Conservation (phyloP, 1,284 basidiomycete genomes). For the Rhizoctonia solani region DNA sequence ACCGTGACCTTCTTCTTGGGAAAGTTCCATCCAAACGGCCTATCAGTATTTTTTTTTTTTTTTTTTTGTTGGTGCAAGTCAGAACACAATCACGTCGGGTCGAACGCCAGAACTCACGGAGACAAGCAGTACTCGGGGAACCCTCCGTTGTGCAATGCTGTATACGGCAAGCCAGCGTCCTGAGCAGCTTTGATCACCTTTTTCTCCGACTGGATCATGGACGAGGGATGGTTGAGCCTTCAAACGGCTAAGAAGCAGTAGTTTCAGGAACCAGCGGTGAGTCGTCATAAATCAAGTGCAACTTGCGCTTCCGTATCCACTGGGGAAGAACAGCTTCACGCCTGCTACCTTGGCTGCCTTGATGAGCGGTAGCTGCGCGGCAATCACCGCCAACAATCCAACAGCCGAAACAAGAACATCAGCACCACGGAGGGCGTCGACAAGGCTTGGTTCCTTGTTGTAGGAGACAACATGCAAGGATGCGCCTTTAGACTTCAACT, state of each 20-base stretch:
- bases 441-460: conserved; percentile 5
- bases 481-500: conserved; percentile 10
- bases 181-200: conserved; percentile 14
- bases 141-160: conserved; percentile 1
- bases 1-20: conserved; percentile 17
- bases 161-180: conserved; percentile 11
- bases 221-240: conserved; percentile 4
- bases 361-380: conserved; percentile 17
- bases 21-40: conserved; percentile 14
- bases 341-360: conserved; percentile 23
- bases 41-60: too few species aligned
- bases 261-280: neutral
- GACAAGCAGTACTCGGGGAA: conserved; percentile 32
- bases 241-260: neutral
- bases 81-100: neutral
- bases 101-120: conserved; percentile 1
- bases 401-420: conserved; percentile 20
- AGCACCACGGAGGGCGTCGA: conserved; percentile 22
- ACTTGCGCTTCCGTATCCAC: conserved; percentile 25
- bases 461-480: conserved; percentile 16
- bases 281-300: neutral
- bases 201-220: conserved; percentile 10
- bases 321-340: conserved; percentile 18
- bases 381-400: neutral
- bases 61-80: neutral